Conservation (phyloP, 2,329 filamentous ascomycete species). For the Pseudogymnoascus sp. region DNA sequence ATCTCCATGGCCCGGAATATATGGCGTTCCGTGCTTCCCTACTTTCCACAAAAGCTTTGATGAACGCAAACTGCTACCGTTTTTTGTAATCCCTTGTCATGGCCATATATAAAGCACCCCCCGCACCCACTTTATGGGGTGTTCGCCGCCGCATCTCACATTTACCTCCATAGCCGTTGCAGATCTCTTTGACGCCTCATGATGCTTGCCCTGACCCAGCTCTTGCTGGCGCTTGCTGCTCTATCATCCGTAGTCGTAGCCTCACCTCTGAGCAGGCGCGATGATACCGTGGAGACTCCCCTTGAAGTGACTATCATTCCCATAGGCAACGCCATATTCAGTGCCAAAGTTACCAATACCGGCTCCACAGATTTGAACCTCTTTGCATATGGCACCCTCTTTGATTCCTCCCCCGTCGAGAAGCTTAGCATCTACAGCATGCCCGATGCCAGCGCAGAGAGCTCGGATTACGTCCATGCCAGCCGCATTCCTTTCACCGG, state of each 20-base stretch:
- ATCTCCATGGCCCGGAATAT: background rate
- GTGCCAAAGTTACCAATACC: conserved; percentile 34
- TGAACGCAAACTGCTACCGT: background rate
- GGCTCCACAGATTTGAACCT: conserved; percentile 31
- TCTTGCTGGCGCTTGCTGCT: conserved; percentile 12
- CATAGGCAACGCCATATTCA: conserved; percentile 31
- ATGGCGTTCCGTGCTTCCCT: background rate
- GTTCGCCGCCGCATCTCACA: background rate
- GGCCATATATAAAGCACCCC: background rate
- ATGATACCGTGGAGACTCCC: conserved; percentile 23
- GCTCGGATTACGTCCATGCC: background rate
- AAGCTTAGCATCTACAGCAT: conserved; percentile 30
- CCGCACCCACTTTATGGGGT: background rate
- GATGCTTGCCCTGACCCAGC: conserved; percentile 23
- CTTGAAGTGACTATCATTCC: conserved; percentile 22
- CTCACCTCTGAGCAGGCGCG: conserved; percentile 21
- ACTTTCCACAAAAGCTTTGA: background rate
- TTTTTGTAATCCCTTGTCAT: background rate
- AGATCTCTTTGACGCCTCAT: conserved; percentile 20
- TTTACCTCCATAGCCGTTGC: conserved; percentile 9
- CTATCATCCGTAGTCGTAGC: conserved; percentile 15
- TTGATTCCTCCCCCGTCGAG: conserved; percentile 34
- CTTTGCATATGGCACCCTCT: conserved; percentile 33
- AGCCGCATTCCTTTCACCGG: conserved; percentile 33
- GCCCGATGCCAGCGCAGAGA: background rate